These are phyloP conservation scores for Phytophthora kernoviae DNA, from an alignment of 352 stramenopile genomes.

Conservation along the genomic window DNA sequence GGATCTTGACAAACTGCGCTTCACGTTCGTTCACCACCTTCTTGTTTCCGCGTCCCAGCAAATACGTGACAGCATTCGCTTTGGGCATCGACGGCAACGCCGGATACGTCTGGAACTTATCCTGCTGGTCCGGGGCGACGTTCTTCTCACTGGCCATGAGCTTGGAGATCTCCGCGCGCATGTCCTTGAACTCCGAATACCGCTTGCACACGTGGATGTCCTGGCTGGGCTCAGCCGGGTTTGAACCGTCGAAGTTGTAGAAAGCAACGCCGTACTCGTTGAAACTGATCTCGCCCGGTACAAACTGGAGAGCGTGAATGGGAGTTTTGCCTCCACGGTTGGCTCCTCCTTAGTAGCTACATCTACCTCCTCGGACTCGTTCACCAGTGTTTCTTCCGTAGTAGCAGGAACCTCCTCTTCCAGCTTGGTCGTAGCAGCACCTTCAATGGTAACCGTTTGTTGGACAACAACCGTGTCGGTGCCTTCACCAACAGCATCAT, in stretches of 20 bases:
- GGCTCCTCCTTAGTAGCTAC: conserved; percentile 15
- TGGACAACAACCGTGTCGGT: background rate
- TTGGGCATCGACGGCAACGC: conserved; percentile 60
- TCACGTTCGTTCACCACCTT: conserved; percentile 65
- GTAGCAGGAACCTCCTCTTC: background rate
- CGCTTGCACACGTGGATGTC: conserved; percentile 64
- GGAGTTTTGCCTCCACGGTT: conserved; percentile 24
- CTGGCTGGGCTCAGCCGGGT: conserved; percentile 45
- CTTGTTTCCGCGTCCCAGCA: conserved; percentile 52
- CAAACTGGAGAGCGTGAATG: conserved; percentile 41
- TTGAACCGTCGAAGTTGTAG: conserved; percentile 64
- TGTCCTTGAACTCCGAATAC: conserved; percentile 79
- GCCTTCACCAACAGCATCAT: conserved; percentile 1
- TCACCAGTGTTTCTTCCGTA: background rate
- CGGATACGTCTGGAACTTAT: conserved; percentile 68
- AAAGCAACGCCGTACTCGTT: conserved; percentile 60
- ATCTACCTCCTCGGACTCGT: conserved; percentile 19
- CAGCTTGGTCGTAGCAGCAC: conserved; percentile 1
- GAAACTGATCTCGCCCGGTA: conserved; percentile 42
- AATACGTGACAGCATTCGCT: conserved; percentile 42
- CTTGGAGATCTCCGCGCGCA: conserved; percentile 53
- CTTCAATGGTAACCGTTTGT: background rate
- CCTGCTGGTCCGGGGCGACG: conserved; percentile 40
- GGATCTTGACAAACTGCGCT: conserved; percentile 60
- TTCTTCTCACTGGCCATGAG: conserved; percentile 67